phyloP scores from a whole-genome alignment of 192 early-diverging fungal genomes.

The Powellomyces hirtus region DNA sequence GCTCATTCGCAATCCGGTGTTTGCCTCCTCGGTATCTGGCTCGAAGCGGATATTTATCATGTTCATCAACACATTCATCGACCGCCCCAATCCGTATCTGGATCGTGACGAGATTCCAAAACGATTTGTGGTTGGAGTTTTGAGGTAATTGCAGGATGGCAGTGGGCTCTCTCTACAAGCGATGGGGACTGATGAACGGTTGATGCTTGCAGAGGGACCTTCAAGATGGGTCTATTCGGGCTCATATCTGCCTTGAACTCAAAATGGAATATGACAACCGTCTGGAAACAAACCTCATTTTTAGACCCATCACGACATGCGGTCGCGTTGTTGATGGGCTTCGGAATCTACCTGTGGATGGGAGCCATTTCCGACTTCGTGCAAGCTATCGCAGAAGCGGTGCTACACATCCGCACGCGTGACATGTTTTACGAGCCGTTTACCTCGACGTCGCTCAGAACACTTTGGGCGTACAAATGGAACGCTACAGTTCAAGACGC shows the following conservation, averaged over 20 bases:
- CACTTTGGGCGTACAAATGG: constrained; percentile 15
- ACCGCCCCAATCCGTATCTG: not conserved
- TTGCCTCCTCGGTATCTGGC: not conserved
- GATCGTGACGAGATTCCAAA: not conserved
- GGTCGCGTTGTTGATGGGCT: not conserved
- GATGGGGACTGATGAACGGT: not conserved
- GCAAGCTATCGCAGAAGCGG: not conserved
- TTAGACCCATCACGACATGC: not conserved
- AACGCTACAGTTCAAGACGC: constrained; percentile 12
- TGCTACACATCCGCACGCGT: constrained; percentile 8
- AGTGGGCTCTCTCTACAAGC: not conserved
- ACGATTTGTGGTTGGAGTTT: too few relatives aligned
- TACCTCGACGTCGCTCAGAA: not conserved
- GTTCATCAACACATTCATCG: not conserved
- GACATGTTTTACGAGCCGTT: constrained; percentile 23
- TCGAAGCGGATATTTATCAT: not conserved
- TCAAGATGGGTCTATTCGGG: not conserved
- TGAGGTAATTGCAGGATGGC: not conserved
- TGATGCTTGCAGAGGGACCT: not conserved
- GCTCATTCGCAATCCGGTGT: not conserved
- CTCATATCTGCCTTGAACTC: not conserved
- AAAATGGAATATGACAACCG: not conserved
- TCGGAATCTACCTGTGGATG: constrained; percentile 19
- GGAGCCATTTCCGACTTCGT: constrained; percentile 11
- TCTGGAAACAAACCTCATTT: not conserved